These are phyloP conservation scores for Mucor indicus DNA, from an alignment of 371 early-diverging fungal genomes.

Conservation along the genomic window DNA sequence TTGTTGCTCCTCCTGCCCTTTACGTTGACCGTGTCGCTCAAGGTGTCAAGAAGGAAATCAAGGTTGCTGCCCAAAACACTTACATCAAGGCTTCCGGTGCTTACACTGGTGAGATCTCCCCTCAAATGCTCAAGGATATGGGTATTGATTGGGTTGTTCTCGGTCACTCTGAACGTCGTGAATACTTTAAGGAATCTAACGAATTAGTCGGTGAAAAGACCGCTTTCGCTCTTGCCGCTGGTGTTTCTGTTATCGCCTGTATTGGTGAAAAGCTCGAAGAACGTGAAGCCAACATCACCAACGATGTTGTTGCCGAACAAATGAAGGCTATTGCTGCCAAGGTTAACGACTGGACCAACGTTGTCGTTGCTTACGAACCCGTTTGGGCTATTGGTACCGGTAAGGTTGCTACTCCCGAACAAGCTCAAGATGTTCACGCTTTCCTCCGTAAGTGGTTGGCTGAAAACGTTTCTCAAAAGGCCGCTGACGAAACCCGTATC, in stretches of 20 bases:
- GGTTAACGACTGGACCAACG: slow-evolving; percentile 82
- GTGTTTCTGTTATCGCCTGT: slow-evolving; percentile 95
- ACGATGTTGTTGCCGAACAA: slow-evolving; percentile 88
- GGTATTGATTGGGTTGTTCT: slow-evolving; percentile 94
- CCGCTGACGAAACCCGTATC: slow-evolving; percentile 89
- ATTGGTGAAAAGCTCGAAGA: slow-evolving; percentile 96
- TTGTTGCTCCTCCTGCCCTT: slow-evolving; percentile 95
- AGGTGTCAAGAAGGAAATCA: slow-evolving; percentile 76
- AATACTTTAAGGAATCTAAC: slow-evolving; percentile 88
- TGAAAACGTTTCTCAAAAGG: slow-evolving; percentile 76
- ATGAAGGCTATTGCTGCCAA: slow-evolving; percentile 76
- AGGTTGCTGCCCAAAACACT: slow-evolving; percentile 97
- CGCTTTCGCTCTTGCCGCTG: slow-evolving; percentile 82
- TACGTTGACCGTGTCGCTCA: slow-evolving; percentile 85
- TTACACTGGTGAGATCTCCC: slow-evolving; percentile 98
- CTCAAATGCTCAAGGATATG: slow-evolving; percentile 95
- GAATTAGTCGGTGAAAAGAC: slow-evolving; percentile 89
- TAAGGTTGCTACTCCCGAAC: slow-evolving; percentile 94
- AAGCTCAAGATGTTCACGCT: slow-evolving; percentile 96
- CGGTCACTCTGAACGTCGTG: slow-evolving; percentile 99
- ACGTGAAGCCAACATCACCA: slow-evolving; percentile 86
- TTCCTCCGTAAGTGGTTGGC: slow-evolving; percentile 88
- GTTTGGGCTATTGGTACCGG: slow-evolving; percentile 99
- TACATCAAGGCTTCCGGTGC: slow-evolving; percentile 89
- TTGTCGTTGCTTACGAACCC: slow-evolving; percentile 99